Conservation (phyloP, 2,329 filamentous ascomycete species). For the Coniella vitis region DNA sequence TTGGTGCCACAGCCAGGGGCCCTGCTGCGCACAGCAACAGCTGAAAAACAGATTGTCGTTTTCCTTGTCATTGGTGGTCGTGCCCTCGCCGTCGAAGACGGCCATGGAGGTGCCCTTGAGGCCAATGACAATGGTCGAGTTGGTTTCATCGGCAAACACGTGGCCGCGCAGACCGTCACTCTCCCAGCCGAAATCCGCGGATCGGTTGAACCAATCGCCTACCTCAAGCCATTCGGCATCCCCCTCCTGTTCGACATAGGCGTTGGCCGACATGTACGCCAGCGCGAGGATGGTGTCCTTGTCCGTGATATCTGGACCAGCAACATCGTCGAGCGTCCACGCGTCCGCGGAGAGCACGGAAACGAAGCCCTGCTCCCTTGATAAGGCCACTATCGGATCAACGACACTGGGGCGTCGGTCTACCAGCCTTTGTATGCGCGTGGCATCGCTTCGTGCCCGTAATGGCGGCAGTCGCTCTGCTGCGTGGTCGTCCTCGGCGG, state of each 20-base stretch:
- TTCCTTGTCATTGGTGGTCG: slow-evolving; percentile 93
- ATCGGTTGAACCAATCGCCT: slow-evolving; percentile 73
- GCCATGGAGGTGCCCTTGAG: slow-evolving; percentile 87
- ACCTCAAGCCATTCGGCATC: slow-evolving; percentile 80
- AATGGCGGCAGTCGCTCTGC: slow-evolving; percentile 47
- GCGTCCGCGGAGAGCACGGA: slow-evolving; percentile 63
- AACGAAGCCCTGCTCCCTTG: slow-evolving; percentile 61
- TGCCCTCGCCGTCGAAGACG: slow-evolving; percentile 93
- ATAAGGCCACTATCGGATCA: slow-evolving; percentile 68
- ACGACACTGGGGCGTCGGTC: slow-evolving; percentile 73
- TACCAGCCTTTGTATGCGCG: slow-evolving; percentile 71
- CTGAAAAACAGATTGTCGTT: slow-evolving; percentile 98
- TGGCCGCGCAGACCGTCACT: slow-evolving; percentile 83
- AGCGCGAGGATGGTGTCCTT: slow-evolving; percentile 77
- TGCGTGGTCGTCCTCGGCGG: slow-evolving; percentile 50
- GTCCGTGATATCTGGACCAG: slow-evolving; percentile 76
- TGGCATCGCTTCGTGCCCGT: slow-evolving; percentile 54
- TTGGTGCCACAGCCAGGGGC: slow-evolving; percentile 81
- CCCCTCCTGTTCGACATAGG: slow-evolving; percentile 70
- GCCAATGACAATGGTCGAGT: slow-evolving; percentile 83
- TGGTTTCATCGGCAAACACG: slow-evolving; percentile 79
- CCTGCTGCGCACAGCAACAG: slow-evolving; percentile 93
- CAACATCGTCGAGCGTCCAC: slow-evolving; percentile 76
- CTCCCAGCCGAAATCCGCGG: slow-evolving; percentile 88
- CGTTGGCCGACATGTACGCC: slow-evolving; percentile 82